Evolutionary conservation across 2,329 filamentous ascomycete species (phyloP).

Genomic region (Cladosporium sp.): DNA sequence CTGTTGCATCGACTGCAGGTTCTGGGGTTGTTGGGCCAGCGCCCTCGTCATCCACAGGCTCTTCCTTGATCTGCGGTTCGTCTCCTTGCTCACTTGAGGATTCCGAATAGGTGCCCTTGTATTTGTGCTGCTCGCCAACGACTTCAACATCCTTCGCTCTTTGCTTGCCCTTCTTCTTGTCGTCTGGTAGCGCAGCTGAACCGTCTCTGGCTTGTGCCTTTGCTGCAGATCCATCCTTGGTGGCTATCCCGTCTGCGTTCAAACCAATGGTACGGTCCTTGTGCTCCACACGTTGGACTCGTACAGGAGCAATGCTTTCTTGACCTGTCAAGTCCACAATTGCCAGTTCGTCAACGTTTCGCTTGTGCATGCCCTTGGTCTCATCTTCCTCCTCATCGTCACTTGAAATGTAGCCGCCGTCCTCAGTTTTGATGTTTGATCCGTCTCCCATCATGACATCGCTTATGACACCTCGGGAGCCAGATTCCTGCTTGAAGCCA

Average conservation of each 20-base stretch:
- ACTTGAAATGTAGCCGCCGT: slow-evolving; percentile 43
- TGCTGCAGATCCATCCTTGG: slow-evolving; percentile 20
- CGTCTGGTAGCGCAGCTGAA: background rate
- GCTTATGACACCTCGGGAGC: slow-evolving; percentile 13
- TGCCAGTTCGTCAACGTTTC: slow-evolving; percentile 54
- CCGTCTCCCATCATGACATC: slow-evolving; percentile 20
- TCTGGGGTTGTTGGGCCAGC: slow-evolving; percentile 19
- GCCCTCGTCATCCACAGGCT: slow-evolving; percentile 46
- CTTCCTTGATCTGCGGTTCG: slow-evolving; percentile 47
- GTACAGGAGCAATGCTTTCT: slow-evolving; percentile 46
- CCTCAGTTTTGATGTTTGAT: slow-evolving; percentile 24
- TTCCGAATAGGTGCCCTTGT: slow-evolving; percentile 44
- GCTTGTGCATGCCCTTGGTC: slow-evolving; percentile 36
- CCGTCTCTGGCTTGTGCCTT: slow-evolving; percentile 10
- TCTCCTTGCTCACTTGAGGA: slow-evolving; percentile 34
- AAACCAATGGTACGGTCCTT: slow-evolving; percentile 51
- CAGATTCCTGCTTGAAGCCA: slow-evolving; percentile 33
- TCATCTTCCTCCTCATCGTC: slow-evolving; percentile 51
- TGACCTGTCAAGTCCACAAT: slow-evolving; percentile 52
- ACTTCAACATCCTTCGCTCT: slow-evolving; percentile 40
- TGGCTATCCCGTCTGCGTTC: slow-evolving; percentile 34
- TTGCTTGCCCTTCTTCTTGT: slow-evolving; percentile 36
- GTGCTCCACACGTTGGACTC: slow-evolving; percentile 54
- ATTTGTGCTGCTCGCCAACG: slow-evolving; percentile 37
- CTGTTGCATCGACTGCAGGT: slow-evolving; percentile 11